phyloP scores from a whole-genome alignment of 768 basidiomycete species.

The Hericium rajendrae region DNA sequence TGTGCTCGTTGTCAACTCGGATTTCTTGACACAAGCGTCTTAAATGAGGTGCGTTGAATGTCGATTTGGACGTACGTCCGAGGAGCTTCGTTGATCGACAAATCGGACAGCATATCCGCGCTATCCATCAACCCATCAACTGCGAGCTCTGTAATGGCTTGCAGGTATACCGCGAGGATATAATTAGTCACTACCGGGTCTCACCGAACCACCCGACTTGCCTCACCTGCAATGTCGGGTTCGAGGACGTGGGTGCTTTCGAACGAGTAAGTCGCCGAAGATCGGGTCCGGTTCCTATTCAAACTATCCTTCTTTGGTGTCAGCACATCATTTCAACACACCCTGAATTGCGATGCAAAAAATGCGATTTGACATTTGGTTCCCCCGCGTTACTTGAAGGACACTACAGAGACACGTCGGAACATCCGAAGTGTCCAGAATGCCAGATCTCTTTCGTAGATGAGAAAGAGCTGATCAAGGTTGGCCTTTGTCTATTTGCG shows the following conservation, averaged over 20 bases:
- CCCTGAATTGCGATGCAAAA: constrained; percentile 5
- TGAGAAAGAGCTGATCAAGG: constrained; percentile 26
- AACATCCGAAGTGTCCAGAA: constrained; percentile 35
- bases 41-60: neutral
- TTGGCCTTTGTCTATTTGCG: constrained; percentile 17
- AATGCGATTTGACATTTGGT: constrained; percentile 6
- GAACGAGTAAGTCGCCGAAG: constrained; percentile 2
- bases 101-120: constrained; percentile 21
- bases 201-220: constrained; percentile 8
- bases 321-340: constrained; percentile 7
- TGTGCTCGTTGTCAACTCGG: constrained; percentile 18
- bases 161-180: constrained; percentile 9
- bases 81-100: neutral
- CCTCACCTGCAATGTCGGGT: constrained; percentile 8
- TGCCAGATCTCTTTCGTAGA: constrained; percentile 36
- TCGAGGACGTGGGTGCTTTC: constrained; percentile 7
- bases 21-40: constrained; percentile 22
- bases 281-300: neutral
- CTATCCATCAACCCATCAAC: constrained; percentile 9
- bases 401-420: constrained; percentile 22
- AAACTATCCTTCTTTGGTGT: neutral
- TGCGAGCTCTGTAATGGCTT: constrained; percentile 9
- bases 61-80: too few species aligned
- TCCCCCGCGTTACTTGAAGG: constrained; percentile 5
- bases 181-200: constrained; percentile 7